Evolutionary conservation across 140 eudicot species (phyloP), one percentile per base, ranked within the genome.

Genomic region (Erigeron philadelphicus): DNA sequence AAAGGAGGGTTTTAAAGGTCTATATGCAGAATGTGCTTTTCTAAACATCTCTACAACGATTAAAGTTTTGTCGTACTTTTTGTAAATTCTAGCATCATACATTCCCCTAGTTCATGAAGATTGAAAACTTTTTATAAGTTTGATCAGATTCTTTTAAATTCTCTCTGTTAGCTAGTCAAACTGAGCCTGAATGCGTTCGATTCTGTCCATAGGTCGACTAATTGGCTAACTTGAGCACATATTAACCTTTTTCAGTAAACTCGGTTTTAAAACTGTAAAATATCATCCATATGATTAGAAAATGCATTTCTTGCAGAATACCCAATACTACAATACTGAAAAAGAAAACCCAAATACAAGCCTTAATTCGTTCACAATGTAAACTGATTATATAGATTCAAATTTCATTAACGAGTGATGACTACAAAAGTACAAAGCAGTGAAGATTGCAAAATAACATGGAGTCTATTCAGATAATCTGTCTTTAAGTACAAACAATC

Each of bases 1-100:
- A 67, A 89, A 78, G 50, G 97, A 94, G 77, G 99, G 99, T 15
- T 94, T 87, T 71, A 94, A 85, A 83, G 97, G 99, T 74, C 86
- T 93, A 68, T 93, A 89, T 79, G 99, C 97, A 86, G 99, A 89
- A 89, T 70, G 79, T 11, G 67, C 72, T 45, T 73, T 73, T 50
- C 60, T 66, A 25, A 25, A 25, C 35, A 25, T 25, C 35, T 25
- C 35, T 25, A 25, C 35, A 25, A 25, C 35, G 35, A 25, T 46
- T 23, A 25, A 50, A 0, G 17, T 35, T 62, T 9, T 64, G 38
- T 73, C 31, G 18, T 41, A 9, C 44, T 9, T 45, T 63, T 64
- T 54, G 21, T 38, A 10, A 50, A 50, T 40, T 10, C 8, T 72
- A 35, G 44, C 45, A 72, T 62, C 42, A 49, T n/a, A n/a, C 21